These are phyloP conservation scores for Tetragonia tetragonoides DNA, from an alignment of 148 eudicot species.

Conservation along the genomic window DNA sequence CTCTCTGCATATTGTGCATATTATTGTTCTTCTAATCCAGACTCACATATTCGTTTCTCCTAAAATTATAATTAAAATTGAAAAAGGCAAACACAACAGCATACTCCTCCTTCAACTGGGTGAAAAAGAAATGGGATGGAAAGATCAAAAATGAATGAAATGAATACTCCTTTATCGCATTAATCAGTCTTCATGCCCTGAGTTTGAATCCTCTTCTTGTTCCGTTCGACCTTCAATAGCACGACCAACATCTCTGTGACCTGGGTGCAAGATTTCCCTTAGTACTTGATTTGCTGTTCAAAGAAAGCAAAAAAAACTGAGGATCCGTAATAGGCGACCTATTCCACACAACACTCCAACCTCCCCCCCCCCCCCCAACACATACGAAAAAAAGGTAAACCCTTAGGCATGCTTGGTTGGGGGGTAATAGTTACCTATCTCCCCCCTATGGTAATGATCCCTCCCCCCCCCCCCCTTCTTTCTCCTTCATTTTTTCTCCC, in stretches of 20 bases:
- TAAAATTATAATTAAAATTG: not conserved
- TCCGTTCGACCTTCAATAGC: constrained; percentile 50
- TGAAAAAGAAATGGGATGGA: not conserved
- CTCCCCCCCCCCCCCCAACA: too few relatives aligned
- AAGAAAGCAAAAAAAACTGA: not conserved
- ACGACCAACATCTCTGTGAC: constrained; percentile 23
- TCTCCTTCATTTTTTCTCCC: too few relatives aligned
- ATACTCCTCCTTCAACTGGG: not conserved
- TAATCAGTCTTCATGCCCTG: constrained; percentile 29
- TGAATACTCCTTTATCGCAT: not conserved
- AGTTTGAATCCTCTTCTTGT: constrained; percentile 20
- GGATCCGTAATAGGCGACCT: not conserved
- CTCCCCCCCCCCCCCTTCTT: too few relatives aligned
- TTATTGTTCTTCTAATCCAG: too few relatives aligned
- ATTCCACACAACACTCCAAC: not conserved
- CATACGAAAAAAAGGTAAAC: too few relatives aligned
- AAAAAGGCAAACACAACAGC: not conserved
- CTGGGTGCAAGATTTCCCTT: constrained; percentile 39
- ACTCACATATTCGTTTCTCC: too few relatives aligned
- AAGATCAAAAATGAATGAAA: not conserved
- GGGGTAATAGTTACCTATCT: too few relatives aligned
- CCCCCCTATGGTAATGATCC: too few relatives aligned
- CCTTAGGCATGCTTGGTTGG: too few relatives aligned
- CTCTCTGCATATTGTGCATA: too few relatives aligned
- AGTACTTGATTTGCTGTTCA: constrained; percentile 42